phyloP scores from a whole-genome alignment of 495 filamentous ascomycete species.

The Podospora australis region DNA sequence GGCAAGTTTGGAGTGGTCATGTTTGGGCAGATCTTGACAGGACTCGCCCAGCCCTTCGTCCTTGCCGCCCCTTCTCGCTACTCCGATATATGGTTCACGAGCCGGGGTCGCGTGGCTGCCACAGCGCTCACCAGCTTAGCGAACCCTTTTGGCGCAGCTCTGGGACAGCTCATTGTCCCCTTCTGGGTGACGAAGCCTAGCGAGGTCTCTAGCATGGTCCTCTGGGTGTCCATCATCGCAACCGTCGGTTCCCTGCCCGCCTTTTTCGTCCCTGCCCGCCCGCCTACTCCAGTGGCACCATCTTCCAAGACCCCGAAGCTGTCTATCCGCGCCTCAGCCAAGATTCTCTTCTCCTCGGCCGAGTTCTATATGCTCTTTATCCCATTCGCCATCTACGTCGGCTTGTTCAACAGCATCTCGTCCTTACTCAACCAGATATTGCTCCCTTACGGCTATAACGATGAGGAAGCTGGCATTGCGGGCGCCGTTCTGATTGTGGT shows the following conservation, averaged over 20 bases:
- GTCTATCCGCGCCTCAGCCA: conserved; percentile 45
- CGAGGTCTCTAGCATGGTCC: conserved; percentile 73
- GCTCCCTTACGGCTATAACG: conserved; percentile 69
- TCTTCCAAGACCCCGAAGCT: conserved; percentile 43
- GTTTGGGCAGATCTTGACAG: conserved; percentile 92
- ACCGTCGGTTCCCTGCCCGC: conserved; percentile 67
- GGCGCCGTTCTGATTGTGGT: conserved; percentile 88
- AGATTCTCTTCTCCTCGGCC: conserved; percentile 40
- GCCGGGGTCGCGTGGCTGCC: conserved; percentile 73
- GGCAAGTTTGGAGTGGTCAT: conserved; percentile 68
- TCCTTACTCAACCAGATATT: conserved; percentile 88
- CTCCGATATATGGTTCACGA: conserved; percentile 91
- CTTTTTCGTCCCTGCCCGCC: conserved; percentile 74
- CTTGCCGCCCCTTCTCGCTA: conserved; percentile 85
- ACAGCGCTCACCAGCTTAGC: conserved; percentile 80
- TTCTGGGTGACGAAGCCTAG: conserved; percentile 56
- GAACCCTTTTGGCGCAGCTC: conserved; percentile 80
- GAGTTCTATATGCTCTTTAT: conserved; percentile 73
- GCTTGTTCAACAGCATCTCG: conserved; percentile 87
- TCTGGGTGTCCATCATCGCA: conserved; percentile 83
- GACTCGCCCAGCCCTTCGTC: conserved; percentile 87
- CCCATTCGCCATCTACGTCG: conserved; percentile 79
- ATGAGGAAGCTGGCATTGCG: conserved; percentile 79
- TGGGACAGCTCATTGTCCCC: conserved; percentile 81
- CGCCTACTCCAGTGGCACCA: conserved; percentile 62